Evolutionary conservation across 139 green algal species (phyloP).

Genomic region (Chlorella sorokiniana): DNA sequence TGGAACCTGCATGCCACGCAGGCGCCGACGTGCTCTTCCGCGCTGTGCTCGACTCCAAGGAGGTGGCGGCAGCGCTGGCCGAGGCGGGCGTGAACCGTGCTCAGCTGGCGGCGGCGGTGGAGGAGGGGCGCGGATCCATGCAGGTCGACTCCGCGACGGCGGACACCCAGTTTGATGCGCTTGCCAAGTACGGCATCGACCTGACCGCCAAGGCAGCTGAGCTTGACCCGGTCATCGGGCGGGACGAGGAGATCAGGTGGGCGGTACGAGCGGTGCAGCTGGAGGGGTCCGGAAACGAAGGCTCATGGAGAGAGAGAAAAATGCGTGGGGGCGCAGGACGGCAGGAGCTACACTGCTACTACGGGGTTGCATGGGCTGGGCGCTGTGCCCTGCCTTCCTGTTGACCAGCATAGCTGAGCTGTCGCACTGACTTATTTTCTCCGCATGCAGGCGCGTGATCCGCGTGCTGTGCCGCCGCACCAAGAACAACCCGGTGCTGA

Average conservation of each 20-base stretch:
- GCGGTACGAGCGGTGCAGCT: conserved; percentile 48
- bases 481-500: conserved; percentile 99
- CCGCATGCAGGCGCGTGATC: conserved; percentile 7
- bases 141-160: conserved; percentile 55
- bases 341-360: too few species aligned
- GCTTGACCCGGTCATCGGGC: conserved; percentile 94
- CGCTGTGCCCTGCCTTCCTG: too few species aligned
- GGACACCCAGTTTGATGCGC: conserved; percentile 87
- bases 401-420: too few species aligned
- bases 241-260: conserved; percentile 56
- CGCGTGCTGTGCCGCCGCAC: conserved; percentile 68
- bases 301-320: too few species aligned
- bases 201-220: conserved; percentile 87
- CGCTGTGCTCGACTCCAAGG: conserved; percentile 59
- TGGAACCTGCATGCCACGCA: not conserved
- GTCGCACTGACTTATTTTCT: too few species aligned
- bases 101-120: conserved; percentile 72
- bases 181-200: conserved; percentile 91
- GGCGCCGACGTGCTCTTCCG: conserved; percentile 75
- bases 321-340: too few species aligned
- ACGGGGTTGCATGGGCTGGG: too few species aligned
- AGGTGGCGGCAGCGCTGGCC: conserved; percentile 48
- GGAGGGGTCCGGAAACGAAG: not conserved
- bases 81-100: conserved; percentile 66
- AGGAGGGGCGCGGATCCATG: conserved; percentile 60